Conservation (phyloP, 2,329 filamentous ascomycete species). For the Stagonosporopsis chrysanthemi region DNA sequence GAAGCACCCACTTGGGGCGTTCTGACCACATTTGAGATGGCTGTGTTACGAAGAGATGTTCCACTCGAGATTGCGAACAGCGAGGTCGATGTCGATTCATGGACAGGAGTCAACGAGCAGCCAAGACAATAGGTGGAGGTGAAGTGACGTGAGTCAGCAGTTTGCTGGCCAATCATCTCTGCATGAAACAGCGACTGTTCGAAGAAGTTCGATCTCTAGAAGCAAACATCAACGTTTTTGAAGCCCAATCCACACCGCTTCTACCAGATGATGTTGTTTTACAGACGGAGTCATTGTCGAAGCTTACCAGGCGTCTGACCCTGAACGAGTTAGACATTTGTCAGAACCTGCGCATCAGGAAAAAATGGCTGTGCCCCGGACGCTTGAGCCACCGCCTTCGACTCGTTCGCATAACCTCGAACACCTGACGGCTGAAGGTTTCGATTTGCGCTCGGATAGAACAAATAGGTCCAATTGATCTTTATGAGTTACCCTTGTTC, state of each 20-base stretch:
- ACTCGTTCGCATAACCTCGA: background rate
- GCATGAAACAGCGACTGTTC: background rate
- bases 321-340: background rate
- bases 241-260: background rate
- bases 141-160: background rate
- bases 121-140: background rate
- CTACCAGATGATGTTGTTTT: background rate
- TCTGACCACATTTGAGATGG: conserved; percentile 32
- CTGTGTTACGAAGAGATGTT: conserved; percentile 30
- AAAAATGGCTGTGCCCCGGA: background rate
- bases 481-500: conserved; percentile 1
- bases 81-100: background rate
- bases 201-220: background rate
- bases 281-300: background rate
- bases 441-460: background rate
- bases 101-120: background rate
- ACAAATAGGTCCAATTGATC: background rate
- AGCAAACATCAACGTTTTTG: background rate
- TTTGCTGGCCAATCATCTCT: background rate
- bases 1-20: conserved; percentile 30
- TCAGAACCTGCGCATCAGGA: conserved; percentile 1
- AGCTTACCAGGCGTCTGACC: background rate
- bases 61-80: background rate
- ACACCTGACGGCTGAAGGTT: no score
- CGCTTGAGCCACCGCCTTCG: background rate